Evolutionary conservation across 495 filamentous ascomycete species (phyloP), one percentile per base, ranked within the genome.

Genomic region (Parachaetomium inaequale): DNA sequence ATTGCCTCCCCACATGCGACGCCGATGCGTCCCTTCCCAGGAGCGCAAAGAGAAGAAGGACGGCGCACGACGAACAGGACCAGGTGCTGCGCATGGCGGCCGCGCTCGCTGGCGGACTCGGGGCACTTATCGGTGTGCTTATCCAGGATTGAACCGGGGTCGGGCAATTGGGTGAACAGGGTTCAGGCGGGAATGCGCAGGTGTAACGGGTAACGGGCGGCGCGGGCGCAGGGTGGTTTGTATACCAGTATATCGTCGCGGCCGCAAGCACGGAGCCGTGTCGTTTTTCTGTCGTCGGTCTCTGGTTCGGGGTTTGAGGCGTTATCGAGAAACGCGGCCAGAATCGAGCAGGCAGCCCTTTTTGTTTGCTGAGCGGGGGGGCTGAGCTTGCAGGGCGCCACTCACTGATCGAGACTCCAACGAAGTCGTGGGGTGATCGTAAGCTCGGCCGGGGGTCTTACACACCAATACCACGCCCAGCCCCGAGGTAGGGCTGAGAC

Each of bases 81-180:
- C 66, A 65, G 50, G 69, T 34, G 51, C 62, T 63, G 63, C 65
- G 68, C 78, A 79, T 80, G 23, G 63, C 63, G 62, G 55, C n/a
- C 57, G 32, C 40, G 34, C 17, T 64, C 56, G 36, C 26, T 46
- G 36, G 52, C 58, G 43, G 61, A 42, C 19, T 59, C 31, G 52
- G 32, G 47, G 23, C 38, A 59, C 51, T 58, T 64, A 59, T 64
- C 66, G 59, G 29, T 34, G 29, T 34, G 57, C 55, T 63, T 68
- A 65, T 68, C 62, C 15, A 17, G 8, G 42, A 46, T 46, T 17
- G n/a, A 21, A 46, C 42, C 42, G 14, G 42, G 42, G 42, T 46
- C 32, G 34, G 19, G 23, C 17, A 42, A 53, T 54, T 25, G 58
- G 42, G n/a, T 31, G 47, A 40, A 23, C 28, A 11, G 7, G 38